A percentile compares a stretch with the other conserved stretches of the same genome.
Evolutionary conservation across 495 filamentous ascomycete genomes (phyloP).

Genomic region (Ascodesmis nigricans): DNA sequence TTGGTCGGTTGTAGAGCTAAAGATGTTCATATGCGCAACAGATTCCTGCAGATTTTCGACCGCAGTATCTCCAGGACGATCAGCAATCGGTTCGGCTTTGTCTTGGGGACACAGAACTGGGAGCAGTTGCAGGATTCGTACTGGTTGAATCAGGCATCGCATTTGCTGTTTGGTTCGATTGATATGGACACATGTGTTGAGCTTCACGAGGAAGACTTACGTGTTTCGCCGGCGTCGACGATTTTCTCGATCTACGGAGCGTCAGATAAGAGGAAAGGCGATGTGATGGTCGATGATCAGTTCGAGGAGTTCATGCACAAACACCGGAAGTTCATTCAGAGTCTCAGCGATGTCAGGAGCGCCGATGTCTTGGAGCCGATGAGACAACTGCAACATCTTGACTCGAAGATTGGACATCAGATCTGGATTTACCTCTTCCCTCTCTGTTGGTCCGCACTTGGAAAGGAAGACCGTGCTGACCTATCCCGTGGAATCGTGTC

Average conservation of each 20-base stretch:
- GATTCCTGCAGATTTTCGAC: slow-evolving; percentile 88
- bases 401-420: slow-evolving; percentile 52
- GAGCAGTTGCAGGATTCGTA: slow-evolving; percentile 82
- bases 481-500: slow-evolving; percentile 71
- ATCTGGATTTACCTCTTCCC: slow-evolving; percentile 85
- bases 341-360: slow-evolving; percentile 61
- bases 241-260: slow-evolving; percentile 41
- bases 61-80: slow-evolving; percentile 69
- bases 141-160: slow-evolving; percentile 86
- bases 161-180: slow-evolving; percentile 71
- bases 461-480: slow-evolving; percentile 73
- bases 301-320: slow-evolving; percentile 56
- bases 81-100: slow-evolving; percentile 65
- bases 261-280: slow-evolving; percentile 48
- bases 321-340: slow-evolving; percentile 59
- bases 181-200: slow-evolving; percentile 59
- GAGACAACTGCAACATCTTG: slow-evolving; percentile 82
- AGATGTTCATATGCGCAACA: slow-evolving; percentile 90
- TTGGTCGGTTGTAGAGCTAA: slow-evolving; percentile 82
- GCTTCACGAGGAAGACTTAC: slow-evolving; percentile 66
- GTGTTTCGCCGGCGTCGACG: slow-evolving; percentile 42
- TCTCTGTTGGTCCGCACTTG: slow-evolving; percentile 72
- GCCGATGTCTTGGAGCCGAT: slow-evolving; percentile 78
- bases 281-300: slow-evolving; percentile 56
- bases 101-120: slow-evolving; percentile 89